phyloP scores from a whole-genome alignment of 2,329 filamentous ascomycete genomes.

The Colletotrichum sp. region DNA sequence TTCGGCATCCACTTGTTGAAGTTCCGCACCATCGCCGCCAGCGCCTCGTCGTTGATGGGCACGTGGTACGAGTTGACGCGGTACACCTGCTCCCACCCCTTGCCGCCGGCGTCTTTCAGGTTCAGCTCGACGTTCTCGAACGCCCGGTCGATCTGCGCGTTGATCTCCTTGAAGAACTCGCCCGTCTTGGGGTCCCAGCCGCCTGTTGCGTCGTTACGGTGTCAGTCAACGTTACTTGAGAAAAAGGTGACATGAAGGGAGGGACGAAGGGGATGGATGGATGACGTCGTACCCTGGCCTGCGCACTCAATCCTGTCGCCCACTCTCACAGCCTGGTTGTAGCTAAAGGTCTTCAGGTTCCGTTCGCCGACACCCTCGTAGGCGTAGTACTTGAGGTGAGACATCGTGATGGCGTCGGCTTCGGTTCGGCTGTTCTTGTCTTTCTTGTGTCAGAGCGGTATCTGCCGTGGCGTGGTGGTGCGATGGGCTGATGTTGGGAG shows the following conservation, averaged over 20 bases:
- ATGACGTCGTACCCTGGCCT: slow-evolving; percentile 45
- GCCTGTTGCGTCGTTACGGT: slow-evolving; percentile 22
- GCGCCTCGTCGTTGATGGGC: slow-evolving; percentile 41
- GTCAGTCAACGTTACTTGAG: neutral
- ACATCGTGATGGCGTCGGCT: slow-evolving; percentile 25
- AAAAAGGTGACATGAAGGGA: neutral
- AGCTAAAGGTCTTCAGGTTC: slow-evolving; percentile 35
- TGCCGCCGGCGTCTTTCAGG: slow-evolving; percentile 56
- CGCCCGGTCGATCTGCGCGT: slow-evolving; percentile 53
- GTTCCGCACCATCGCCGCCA: slow-evolving; percentile 48
- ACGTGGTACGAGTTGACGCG: slow-evolving; percentile 51
- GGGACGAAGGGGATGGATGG: neutral
- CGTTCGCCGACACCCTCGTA: slow-evolving; percentile 37
- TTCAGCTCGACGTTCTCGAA: slow-evolving; percentile 61
- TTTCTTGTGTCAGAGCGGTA: neutral
- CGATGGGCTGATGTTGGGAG: neutral
- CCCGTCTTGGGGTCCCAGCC: slow-evolving; percentile 35
- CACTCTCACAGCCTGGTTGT: slow-evolving; percentile 54
- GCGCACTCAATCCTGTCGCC: slow-evolving; percentile 51
- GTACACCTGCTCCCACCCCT: slow-evolving; percentile 62
- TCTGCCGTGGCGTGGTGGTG: neutral
- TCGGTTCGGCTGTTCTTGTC: too few species aligned
- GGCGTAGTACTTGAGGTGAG: slow-evolving; percentile 33
- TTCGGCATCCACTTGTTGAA: slow-evolving; percentile 56
- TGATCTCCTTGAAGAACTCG: slow-evolving; percentile 38